Percentiles rank a stretch among this genome's conserved stretches.
phyloP scores from a whole-genome alignment of 2,329 filamentous ascomycete species.

The Botrytis deweyae region DNA sequence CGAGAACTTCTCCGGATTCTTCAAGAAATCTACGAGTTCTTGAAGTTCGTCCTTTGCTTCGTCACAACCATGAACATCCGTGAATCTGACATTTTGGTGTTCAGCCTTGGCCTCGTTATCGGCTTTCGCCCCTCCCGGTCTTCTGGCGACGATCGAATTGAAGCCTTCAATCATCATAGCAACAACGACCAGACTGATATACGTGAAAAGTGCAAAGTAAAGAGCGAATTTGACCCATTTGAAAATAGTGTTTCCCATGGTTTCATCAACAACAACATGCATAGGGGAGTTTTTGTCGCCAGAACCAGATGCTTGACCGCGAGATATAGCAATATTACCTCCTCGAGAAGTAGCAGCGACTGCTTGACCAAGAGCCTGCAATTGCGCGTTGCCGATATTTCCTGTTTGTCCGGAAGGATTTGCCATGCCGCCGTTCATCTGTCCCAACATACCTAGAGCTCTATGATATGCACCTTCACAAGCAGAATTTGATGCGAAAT shows the following conservation, averaged over 20 bases:
- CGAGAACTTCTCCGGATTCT: slow-evolving; percentile 89
- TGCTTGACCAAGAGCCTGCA: slow-evolving; percentile 79
- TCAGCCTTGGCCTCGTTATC: slow-evolving; percentile 88
- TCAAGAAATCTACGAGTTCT: slow-evolving; percentile 93
- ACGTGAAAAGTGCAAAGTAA: slow-evolving; percentile 75
- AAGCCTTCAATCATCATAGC: slow-evolving; percentile 81
- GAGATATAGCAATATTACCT: slow-evolving; percentile 57
- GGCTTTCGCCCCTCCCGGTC: slow-evolving; percentile 42
- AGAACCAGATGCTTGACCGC: slow-evolving; percentile 51
- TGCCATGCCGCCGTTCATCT: slow-evolving; percentile 37
- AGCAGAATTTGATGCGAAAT: slow-evolving; percentile 76
- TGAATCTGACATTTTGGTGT: slow-evolving; percentile 86
- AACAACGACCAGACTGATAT: slow-evolving; percentile 75
- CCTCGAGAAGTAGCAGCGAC: slow-evolving; percentile 70
- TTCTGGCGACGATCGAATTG: slow-evolving; percentile 68
- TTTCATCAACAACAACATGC: slow-evolving; percentile 94
- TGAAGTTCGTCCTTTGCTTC: slow-evolving; percentile 98
- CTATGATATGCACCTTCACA: slow-evolving; percentile 78
- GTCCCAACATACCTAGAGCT: slow-evolving; percentile 65
- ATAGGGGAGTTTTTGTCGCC: slow-evolving; percentile 82
- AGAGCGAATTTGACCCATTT: slow-evolving; percentile 88
- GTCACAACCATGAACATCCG: slow-evolving; percentile 93
- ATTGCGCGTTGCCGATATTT: slow-evolving; percentile 57
- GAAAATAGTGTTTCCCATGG: slow-evolving; percentile 74
- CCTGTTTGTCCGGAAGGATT: slow-evolving; percentile 33